Base-by-base conservation (phyloP, 306 rosid genomes). In the Arachis stenosperma region DNA sequence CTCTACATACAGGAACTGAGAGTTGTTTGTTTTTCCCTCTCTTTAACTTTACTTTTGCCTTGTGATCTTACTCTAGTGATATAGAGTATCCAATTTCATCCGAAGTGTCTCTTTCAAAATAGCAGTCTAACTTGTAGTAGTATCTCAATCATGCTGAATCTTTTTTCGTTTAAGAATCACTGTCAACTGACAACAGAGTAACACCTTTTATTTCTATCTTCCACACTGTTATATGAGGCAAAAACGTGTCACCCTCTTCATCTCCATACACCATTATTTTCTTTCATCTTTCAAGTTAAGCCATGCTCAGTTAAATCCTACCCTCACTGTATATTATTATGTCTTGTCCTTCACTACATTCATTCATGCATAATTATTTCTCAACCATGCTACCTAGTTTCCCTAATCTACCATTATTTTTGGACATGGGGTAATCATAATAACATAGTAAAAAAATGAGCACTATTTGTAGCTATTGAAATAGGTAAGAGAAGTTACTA, bases 71-170 rank as follows among this genome's bases (percentile, higher is more conserved):
- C 62, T 67, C 70, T 53, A 75, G 71, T 75, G 50, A 71, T 71
- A 4, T 33, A 33, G 37, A 61, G 53, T 79, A 75, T 83, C 86
- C 75, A 65, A 70, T 67, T 67, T 70, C 61, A 61, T 53, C 75
- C 75, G 81, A 82, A 44, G 47, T 14, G 78, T 78, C 86, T 53
- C 75, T 82, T 78, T 82, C 86, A 78, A 75, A 65, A 53, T 78
- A 65, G 73, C 86, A 82, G 83, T 75, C 81, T 82, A 82, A 82
- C 86, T 82, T 78, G 78, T 82, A 82, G 78, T 82, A 82, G 86
- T 78, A 75, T 82, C 78, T 70, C 83, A 78, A 82, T 82, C 83
- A 74, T 67, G 75, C 72, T 64, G 2, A 70, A 78, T 78, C 75
- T 82, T 82, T 78, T 74, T 22, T 75, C 70, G 73, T 71, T 78